A percentile compares a stretch with the other conserved stretches of the same genome.
These are phyloP conservation scores for Pseudocercospora crystallina DNA, from an alignment of 2,329 filamentous ascomycete genomes.

Conservation along the genomic window DNA sequence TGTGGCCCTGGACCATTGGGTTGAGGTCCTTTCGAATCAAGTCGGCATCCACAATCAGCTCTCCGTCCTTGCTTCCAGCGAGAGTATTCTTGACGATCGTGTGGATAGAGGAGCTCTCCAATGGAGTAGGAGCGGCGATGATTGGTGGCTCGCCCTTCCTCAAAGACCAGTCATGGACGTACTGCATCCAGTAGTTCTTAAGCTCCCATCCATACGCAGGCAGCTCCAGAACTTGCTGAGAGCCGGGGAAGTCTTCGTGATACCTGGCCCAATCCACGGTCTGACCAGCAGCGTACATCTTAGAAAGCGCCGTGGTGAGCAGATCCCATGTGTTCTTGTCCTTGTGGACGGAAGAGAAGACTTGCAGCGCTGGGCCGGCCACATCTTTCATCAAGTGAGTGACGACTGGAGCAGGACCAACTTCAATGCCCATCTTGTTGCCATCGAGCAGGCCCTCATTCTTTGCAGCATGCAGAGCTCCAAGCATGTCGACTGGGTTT, in stretches of 20 bases:
- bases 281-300: constrained; percentile 55
- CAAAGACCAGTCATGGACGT: constrained; percentile 34
- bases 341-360: constrained; percentile 10
- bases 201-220: constrained; percentile 42
- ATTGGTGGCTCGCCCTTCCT: constrained; percentile 26
- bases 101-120: constrained; percentile 41
- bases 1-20: constrained; percentile 46
- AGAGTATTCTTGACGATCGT: constrained; percentile 38
- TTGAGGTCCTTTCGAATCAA: constrained; percentile 42
- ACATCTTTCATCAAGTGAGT: constrained; percentile 11
- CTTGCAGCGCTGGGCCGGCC: constrained; percentile 1
- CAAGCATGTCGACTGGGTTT: constrained; percentile 18
- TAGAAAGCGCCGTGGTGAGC: constrained; percentile 47
- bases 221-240: constrained; percentile 47
- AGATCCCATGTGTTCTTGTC: constrained; percentile 47
- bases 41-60: constrained; percentile 41
- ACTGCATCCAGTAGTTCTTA: constrained; percentile 39
- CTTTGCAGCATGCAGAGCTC: constrained; percentile 8
- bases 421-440: constrained; percentile 15
- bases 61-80: constrained; percentile 24
- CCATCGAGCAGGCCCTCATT: constrained; percentile 11
- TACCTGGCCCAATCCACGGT: constrained; percentile 62
- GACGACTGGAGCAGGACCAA: constrained; percentile 18
- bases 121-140: constrained; percentile 8
- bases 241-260: constrained; percentile 49